A percentile compares a stretch with the other conserved stretches of the same genome.
Evolutionary conservation across 2,329 filamentous ascomycete species (phyloP).

Genomic region (Blastomyces percursus): DNA sequence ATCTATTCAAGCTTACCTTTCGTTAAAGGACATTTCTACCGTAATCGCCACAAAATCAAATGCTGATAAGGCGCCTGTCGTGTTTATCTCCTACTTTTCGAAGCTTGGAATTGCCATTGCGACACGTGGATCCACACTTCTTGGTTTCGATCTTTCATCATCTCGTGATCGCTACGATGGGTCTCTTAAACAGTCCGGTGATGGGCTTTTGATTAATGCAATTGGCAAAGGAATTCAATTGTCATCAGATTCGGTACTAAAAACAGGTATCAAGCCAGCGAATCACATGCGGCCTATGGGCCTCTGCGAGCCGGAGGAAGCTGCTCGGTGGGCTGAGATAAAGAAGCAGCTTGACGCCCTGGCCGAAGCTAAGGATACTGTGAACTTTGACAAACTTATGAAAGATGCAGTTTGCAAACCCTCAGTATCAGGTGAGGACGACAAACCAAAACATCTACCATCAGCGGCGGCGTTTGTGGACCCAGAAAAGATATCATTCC

Average conservation of each 20-base stretch:
- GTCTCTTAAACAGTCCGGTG: conserved; percentile 30
- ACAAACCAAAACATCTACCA: conserved; percentile 18
- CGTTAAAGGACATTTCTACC: conserved; percentile 24
- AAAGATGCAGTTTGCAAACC: conserved; percentile 11
- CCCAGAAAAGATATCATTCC: conserved; percentile 27
- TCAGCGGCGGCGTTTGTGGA: conserved; percentile 23
- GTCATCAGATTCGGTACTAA: conserved; percentile 22
- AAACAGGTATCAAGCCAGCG: conserved; percentile 20
- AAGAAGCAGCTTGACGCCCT: conserved; percentile 23
- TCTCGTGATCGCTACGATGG: conserved; percentile 20
- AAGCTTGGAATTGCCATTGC: conserved; percentile 36
- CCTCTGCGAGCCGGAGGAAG: conserved; percentile 23
- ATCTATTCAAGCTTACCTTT: conserved; percentile 35
- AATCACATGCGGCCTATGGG: conserved; percentile 24
- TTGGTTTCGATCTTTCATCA: conserved; percentile 35
- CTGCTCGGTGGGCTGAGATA: conserved; percentile 26
- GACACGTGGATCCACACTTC: conserved; percentile 30
- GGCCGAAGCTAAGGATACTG: conserved; percentile 19
- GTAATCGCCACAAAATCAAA: conserved; percentile 16
- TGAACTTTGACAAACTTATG: conserved; percentile 28
- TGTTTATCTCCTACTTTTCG: conserved; percentile 35
- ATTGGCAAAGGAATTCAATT: conserved; percentile 33
- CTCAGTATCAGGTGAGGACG: conserved; percentile 16
- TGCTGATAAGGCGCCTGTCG: conserved; percentile 19
- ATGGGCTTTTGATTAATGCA: conserved; percentile 33